Conservation (phyloP, 2,329 filamentous ascomycete genomes). For the Fusarium temperatum region DNA sequence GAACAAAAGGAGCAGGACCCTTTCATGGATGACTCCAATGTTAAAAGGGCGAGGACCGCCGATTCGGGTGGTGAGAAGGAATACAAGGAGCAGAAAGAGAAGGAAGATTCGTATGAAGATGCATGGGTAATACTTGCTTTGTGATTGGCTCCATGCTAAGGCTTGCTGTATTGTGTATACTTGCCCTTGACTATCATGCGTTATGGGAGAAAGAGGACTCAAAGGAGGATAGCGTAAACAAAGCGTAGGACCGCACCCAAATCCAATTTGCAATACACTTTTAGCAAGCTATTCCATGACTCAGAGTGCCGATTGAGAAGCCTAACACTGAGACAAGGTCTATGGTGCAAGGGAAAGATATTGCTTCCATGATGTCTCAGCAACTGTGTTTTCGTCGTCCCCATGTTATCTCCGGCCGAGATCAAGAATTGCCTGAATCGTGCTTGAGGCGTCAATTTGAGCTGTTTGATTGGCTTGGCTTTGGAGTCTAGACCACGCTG, state of each 20-base stretch:
- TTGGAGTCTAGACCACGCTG: background rate
- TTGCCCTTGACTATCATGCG: background rate
- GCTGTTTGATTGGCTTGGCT: background rate
- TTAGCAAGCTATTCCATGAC: background rate
- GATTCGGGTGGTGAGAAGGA: background rate
- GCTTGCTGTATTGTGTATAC: background rate
- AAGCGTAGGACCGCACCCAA: background rate
- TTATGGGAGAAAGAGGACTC: background rate
- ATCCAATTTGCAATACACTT: background rate
- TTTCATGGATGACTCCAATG: background rate
- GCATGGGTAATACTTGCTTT: rapidly evolving
- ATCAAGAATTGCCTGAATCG: constrained; percentile 1
- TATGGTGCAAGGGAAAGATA: background rate
- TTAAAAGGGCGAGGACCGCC: background rate
- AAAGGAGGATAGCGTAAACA: background rate
- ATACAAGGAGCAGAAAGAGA: background rate
- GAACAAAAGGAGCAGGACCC: too few relatives aligned
- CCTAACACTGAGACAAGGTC: background rate
- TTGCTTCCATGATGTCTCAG: background rate
- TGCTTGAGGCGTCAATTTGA: background rate
- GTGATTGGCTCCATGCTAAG: background rate
- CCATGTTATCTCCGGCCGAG: background rate
- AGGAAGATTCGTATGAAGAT: background rate
- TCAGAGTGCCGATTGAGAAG: background rate
- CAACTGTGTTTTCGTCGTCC: background rate